These are phyloP conservation scores for Hordeum pubiflorum DNA, from an alignment of 202 grass and related monocot species.

Conservation along the genomic window DNA sequence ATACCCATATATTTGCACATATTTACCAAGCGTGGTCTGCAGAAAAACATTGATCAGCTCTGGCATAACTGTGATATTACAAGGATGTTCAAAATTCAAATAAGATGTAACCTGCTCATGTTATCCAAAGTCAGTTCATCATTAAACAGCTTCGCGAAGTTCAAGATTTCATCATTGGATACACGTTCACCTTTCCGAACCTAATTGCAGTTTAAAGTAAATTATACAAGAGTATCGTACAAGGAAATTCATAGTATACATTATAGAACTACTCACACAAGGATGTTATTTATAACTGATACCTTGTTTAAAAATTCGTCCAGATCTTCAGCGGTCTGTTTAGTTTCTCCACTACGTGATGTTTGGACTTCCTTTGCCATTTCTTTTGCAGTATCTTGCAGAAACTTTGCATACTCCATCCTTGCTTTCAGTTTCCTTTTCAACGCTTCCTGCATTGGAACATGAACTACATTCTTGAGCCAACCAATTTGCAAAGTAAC, in stretches of 20 bases:
- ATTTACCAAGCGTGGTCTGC: slow-evolving; percentile 90
- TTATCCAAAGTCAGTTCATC: slow-evolving; percentile 96
- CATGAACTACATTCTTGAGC: slow-evolving; percentile 9
- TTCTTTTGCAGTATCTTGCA: slow-evolving; percentile 98
- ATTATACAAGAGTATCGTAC: slow-evolving; percentile 22
- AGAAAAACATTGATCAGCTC: slow-evolving; percentile 19
- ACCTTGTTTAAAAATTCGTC: slow-evolving; percentile 96
- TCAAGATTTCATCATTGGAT: slow-evolving; percentile 90
- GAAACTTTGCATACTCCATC: slow-evolving; percentile 95
- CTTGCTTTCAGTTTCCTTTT: slow-evolving; percentile 93
- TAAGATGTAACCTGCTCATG: slow-evolving; percentile 69
- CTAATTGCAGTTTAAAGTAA: slow-evolving; percentile 42
- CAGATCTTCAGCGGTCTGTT: slow-evolving; percentile 91
- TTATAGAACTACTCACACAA: not conserved
- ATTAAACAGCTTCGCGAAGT: slow-evolving; percentile 90
- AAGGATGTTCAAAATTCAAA: slow-evolving; percentile 15
- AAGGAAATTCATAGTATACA: not conserved
- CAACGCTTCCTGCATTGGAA: slow-evolving; percentile 61
- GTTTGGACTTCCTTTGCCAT: slow-evolving; percentile 94
- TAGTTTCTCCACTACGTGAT: slow-evolving; percentile 77
- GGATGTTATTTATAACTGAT: slow-evolving; percentile 6
- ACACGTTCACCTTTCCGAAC: slow-evolving; percentile 76
- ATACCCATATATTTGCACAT: slow-evolving; percentile 99
- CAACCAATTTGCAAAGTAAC: slow-evolving; percentile 8
- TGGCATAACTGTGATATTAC: slow-evolving; percentile 17